A percentile compares a stretch with the other conserved stretches of the same genome.
Evolutionary conservation across 495 filamentous ascomycete genomes (phyloP).

Genomic region (Acidomyces sp.): DNA sequence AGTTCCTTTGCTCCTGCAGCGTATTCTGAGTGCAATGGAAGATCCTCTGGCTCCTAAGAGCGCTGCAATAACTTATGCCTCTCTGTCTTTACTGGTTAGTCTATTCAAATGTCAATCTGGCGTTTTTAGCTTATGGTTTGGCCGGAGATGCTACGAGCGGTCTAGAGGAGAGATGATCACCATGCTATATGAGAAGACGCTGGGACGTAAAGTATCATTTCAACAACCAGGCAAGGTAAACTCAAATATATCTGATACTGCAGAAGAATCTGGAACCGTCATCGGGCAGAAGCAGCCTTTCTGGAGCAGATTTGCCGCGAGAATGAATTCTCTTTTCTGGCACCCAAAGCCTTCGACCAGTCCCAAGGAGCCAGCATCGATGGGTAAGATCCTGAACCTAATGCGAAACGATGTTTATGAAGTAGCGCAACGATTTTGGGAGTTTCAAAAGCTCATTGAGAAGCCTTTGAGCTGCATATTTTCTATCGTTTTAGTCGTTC

Average conservation of each 20-base stretch:
- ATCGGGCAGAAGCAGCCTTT: slow-evolving; percentile 1
- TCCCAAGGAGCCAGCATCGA: slow-evolving; percentile 49
- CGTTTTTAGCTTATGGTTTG: slow-evolving; percentile 62
- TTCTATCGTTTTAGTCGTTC: slow-evolving; percentile 56
- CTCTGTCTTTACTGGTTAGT: slow-evolving; percentile 44
- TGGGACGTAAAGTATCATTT: slow-evolving; percentile 51
- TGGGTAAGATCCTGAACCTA: slow-evolving; percentile 74
- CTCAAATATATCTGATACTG: slow-evolving; percentile 8
- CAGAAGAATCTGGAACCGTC: not conserved
- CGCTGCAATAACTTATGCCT: slow-evolving; percentile 52
- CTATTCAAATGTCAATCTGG: slow-evolving; percentile 51
- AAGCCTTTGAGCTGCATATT: slow-evolving; percentile 55
- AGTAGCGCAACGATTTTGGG: slow-evolving; percentile 71
- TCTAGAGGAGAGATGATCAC: slow-evolving; percentile 76
- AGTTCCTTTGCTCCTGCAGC: slow-evolving; percentile 55
- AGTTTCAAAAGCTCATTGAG: slow-evolving; percentile 52
- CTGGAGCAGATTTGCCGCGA: not conserved
- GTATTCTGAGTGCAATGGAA: slow-evolving; percentile 55
- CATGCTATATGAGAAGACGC: slow-evolving; percentile 74
- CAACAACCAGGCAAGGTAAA: slow-evolving; percentile 23
- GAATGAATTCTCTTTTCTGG: slow-evolving; percentile 17
- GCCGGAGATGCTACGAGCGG: slow-evolving; percentile 61
- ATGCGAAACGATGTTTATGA: slow-evolving; percentile 69
- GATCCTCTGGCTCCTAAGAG: slow-evolving; percentile 34
- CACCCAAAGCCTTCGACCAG: slow-evolving; percentile 14